Conservation (phyloP, 306 rosid genomes). For the Gastrolobium bilobum region DNA sequence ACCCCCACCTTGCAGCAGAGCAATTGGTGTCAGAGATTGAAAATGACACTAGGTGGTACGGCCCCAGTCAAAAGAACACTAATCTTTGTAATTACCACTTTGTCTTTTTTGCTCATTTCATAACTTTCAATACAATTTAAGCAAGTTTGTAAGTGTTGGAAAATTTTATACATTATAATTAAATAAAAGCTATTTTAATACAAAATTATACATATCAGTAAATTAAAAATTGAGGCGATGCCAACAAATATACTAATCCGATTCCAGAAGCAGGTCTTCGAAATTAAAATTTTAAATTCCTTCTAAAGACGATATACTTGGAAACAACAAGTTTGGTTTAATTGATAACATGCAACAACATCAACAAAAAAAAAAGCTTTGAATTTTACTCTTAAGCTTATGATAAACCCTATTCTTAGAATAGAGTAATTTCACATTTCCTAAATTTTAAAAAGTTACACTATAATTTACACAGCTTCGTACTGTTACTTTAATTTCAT, state of each 20-base stretch:
- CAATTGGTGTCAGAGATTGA: conserved; percentile 53
- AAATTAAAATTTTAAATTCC: no score
- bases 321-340: background rate
- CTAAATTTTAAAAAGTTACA: no score
- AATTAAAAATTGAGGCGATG: background rate
- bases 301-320: no score
- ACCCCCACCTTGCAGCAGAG: conserved; percentile 34
- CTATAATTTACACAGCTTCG: no score
- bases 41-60: conserved; percentile 48
- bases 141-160: background rate
- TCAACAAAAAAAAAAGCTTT: background rate
- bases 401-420: background rate
- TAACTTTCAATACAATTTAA: background rate
- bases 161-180: background rate
- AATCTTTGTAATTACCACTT: conserved; percentile 41
- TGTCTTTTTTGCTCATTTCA: conserved; percentile 30
- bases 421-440: no score
- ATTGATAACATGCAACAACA: background rate
- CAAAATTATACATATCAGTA: background rate
- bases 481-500: no score
- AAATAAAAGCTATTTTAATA: background rate
- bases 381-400: background rate
- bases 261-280: no score
- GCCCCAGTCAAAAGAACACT: conserved; percentile 41
- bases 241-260: no score